A percentile compares a stretch with the other conserved stretches of the same genome.
These are phyloP conservation scores for Sarocladium brachiariae DNA, from an alignment of 2,329 filamentous ascomycete species.

Conservation along the genomic window DNA sequence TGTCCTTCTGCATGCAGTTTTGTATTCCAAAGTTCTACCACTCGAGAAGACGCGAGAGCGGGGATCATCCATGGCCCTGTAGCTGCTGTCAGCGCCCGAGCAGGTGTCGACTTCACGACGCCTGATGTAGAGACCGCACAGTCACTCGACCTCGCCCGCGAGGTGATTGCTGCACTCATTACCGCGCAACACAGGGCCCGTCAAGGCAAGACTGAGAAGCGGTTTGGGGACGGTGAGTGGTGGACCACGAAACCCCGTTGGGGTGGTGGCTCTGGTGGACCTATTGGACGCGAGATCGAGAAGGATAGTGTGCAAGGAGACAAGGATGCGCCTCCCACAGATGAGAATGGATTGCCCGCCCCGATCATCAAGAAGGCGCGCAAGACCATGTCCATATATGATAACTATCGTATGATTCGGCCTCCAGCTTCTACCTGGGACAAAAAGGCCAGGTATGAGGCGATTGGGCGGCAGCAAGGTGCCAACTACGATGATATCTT, in stretches of 20 bases:
- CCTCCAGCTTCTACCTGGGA: constrained; percentile 55
- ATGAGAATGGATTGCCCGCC: constrained; percentile 17
- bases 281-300: constrained; percentile 55
- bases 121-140: constrained; percentile 47
- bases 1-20: constrained; percentile 54
- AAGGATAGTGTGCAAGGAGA: constrained; percentile 38
- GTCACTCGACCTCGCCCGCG: constrained; percentile 53
- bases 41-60: constrained; percentile 52
- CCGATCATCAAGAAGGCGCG: constrained; percentile 40
- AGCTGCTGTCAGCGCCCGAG: constrained; percentile 52
- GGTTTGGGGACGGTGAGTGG: constrained; percentile 53
- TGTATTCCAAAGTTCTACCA: constrained; percentile 51
- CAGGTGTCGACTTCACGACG: constrained; percentile 42
- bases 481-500: constrained; percentile 54
- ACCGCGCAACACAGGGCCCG: constrained; percentile 58
- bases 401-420: constrained; percentile 56
- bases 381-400: constrained; percentile 52
- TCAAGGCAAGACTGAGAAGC: constrained; percentile 47
- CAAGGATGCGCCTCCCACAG: constrained; percentile 31
- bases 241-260: constrained; percentile 55
- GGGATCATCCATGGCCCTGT: constrained; percentile 57
- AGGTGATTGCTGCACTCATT: constrained; percentile 52
- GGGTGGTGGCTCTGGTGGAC: constrained; percentile 56
- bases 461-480: constrained; percentile 45
- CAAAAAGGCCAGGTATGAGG: constrained; percentile 48